These are phyloP conservation scores for Oryza nivara DNA, from an alignment of 176 grass and related monocot species.

Conservation along the genomic window DNA sequence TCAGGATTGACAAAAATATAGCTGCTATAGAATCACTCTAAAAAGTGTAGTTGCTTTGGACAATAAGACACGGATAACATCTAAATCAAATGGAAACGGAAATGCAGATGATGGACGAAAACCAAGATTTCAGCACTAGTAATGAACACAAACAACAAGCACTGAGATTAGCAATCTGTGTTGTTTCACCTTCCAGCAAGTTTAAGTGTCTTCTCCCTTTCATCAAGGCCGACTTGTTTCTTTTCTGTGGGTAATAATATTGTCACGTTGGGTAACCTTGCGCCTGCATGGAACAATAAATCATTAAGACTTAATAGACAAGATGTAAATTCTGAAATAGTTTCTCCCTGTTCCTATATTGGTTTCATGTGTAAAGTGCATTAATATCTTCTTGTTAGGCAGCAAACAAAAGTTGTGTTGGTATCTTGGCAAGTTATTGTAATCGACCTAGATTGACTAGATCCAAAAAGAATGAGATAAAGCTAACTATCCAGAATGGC, in stretches of 20 bases:
- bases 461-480: background rate
- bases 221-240: slow-evolving; percentile 69
- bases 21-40: background rate
- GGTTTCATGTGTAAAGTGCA: slow-evolving; percentile 1
- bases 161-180: slow-evolving; percentile 11
- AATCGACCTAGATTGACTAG: background rate
- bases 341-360: slow-evolving; percentile 25
- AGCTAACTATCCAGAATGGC: background rate
- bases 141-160: slow-evolving; percentile 17
- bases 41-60: background rate
- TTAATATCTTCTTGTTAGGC: background rate
- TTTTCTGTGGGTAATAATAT: slow-evolving; percentile 79
- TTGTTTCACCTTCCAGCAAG: slow-evolving; percentile 82
- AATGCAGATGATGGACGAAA: background rate
- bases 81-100: background rate
- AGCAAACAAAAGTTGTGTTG: background rate
- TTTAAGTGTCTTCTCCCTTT: slow-evolving; percentile 70
- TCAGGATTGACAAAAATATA: background rate
- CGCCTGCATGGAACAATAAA: slow-evolving; percentile 59
- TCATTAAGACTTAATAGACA: slow-evolving; percentile 39
- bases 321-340: slow-evolving; percentile 5
- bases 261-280: slow-evolving; percentile 82
- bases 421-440: background rate
- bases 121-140: background rate
- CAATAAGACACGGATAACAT: background rate